Base-by-base conservation (phyloP, 176 grass and related monocot species). In the Phoenix dactylifera region DNA sequence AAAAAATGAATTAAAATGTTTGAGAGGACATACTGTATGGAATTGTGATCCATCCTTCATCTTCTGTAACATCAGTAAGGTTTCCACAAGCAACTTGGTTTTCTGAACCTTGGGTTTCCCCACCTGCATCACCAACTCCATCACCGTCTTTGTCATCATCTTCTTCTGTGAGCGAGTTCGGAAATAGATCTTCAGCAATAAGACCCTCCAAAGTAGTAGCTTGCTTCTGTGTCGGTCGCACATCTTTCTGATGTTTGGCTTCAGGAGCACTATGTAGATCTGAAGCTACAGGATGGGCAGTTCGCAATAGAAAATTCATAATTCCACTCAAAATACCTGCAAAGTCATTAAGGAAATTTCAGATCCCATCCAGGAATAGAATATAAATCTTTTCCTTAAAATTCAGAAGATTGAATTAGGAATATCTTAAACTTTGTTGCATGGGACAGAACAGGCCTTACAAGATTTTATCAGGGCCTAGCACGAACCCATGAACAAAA, bases 301-400 rank as follows among this genome's bases (percentile, higher is more conserved):
- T 65, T 48, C 87, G 79, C 59, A 86, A 77, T 59, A 90, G 82
- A 80, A 90, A 86, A 77, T 83, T 90, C 87, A 90, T 90, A 1
- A 69, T 50, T 16, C 24, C 53, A 19, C 14, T 59, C 48, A 52
- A 15, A 67, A 16, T n/a, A 59, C 70, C 77, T 75, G 70, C 65
- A 58, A 68, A 54, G 52, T 44, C 35, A 44, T 44, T 44, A 44
- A 44, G 9, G 35, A 39, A 44, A 44, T 12, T 44, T 44, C 35
- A 14, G 35, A 44, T 44, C 35, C 9, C 35, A 14, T 12, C 35
- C 35, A 44, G 9, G 35, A 44, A 44, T 12, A 44, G 35, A 44
- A 44, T 44, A 44, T 14, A 44, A 12, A 14, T 9, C 10, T 44
- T 44, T 44, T 3, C 35, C 35, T 44, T 44, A 14, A 44, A 12